Percentiles rank a stretch among this genome's conserved stretches.
Conservation (phyloP, 768 basidiomycete genomes). For the Mycena vitilis region DNA sequence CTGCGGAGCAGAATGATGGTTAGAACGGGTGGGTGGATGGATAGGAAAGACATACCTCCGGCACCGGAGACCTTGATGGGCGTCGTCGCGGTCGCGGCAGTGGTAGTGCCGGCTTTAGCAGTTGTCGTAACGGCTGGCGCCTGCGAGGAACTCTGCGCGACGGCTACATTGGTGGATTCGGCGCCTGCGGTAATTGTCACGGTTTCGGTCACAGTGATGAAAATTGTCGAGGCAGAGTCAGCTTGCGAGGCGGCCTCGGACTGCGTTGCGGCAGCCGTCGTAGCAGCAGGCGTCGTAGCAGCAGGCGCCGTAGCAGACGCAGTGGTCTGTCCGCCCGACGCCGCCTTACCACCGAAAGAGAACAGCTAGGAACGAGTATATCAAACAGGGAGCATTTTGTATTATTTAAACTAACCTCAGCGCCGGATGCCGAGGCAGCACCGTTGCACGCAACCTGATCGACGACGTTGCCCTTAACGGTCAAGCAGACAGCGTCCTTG, state of each 20-base stretch:
- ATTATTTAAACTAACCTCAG: slow-evolving; percentile 25
- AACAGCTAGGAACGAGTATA: slow-evolving; percentile 29
- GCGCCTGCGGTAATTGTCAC: no score
- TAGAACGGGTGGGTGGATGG: no score
- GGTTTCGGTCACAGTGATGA: neutral
- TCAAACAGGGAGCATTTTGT: neutral
- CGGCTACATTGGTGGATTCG: neutral
- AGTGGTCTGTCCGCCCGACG: neutral
- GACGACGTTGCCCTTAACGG: slow-evolving; percentile 30
- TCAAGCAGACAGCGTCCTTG: slow-evolving; percentile 35
- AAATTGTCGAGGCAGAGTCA: slow-evolving; percentile 8
- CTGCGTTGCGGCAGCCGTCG: neutral
- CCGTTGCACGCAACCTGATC: slow-evolving; percentile 37
- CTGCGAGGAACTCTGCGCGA: neutral
- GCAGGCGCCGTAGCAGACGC: neutral
- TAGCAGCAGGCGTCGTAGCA: neutral
- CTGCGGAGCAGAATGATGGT: neutral
- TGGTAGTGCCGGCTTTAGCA: neutral
- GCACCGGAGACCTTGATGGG: slow-evolving; percentile 32
- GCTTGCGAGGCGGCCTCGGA: neutral
- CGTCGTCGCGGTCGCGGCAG: slow-evolving; percentile 1
- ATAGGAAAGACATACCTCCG: slow-evolving; percentile 10
- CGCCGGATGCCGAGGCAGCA: slow-evolving; percentile 30
- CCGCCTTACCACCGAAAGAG: slow-evolving; percentile 33
- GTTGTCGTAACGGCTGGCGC: slow-evolving; percentile 3